A percentile compares a stretch with the other conserved stretches of the same genome.
phyloP scores from a whole-genome alignment of 163 green algal species.

The Scenedesmus sp. region DNA sequence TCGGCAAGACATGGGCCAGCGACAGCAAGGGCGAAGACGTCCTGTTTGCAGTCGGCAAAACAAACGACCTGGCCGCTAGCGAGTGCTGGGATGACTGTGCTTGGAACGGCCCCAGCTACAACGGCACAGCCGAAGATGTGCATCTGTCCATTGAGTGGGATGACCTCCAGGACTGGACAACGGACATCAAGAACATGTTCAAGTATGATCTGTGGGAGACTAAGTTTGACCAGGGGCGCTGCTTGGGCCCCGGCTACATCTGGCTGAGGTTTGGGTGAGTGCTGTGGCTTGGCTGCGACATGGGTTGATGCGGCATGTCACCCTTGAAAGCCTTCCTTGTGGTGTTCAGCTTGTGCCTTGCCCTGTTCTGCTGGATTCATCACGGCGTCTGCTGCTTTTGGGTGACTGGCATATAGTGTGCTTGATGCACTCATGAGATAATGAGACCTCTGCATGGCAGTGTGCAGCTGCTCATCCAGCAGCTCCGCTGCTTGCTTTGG shows the following conservation, averaged over 20 bases:
- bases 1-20: conserved; percentile 47
- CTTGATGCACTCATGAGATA: too few relatives aligned
- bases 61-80: conserved; percentile 29
- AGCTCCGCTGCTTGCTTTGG: too few relatives aligned
- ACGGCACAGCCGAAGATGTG: conserved; percentile 54
- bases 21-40: conserved; percentile 35
- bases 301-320: too few relatives aligned
- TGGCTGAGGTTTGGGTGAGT: conserved; percentile 44
- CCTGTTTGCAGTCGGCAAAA: conserved; percentile 36
- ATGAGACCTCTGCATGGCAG: too few relatives aligned
- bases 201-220: conserved; percentile 47
- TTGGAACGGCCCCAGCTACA: conserved; percentile 42
- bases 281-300: too few relatives aligned
- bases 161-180: conserved; percentile 28
- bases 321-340: too few relatives aligned
- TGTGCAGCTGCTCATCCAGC: too few relatives aligned
- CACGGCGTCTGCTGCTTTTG: too few relatives aligned
- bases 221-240: conserved; percentile 7
- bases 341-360: too few relatives aligned
- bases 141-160: conserved; percentile 53
- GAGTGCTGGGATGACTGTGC: conserved; percentile 51
- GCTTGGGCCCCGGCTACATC: conserved; percentile 54
- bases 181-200: conserved; percentile 49
- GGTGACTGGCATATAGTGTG: too few relatives aligned
- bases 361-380: too few relatives aligned